Percentiles rank a stretch among this genome's conserved stretches.
phyloP scores from a whole-genome alignment of 176 grass and related monocot species.

The Eragrostis nindensis region DNA sequence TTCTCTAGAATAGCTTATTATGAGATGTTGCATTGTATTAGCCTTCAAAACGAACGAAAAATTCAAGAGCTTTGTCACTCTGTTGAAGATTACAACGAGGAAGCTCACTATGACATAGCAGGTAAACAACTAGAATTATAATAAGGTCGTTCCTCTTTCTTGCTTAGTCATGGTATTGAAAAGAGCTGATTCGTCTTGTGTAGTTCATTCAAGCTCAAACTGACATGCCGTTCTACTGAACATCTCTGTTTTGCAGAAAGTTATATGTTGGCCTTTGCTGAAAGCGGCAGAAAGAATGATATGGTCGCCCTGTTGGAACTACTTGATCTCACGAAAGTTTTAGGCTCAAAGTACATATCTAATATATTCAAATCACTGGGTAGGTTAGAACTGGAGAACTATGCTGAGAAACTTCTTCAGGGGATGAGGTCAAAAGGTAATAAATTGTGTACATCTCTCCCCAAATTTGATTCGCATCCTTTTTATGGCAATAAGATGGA shows the following conservation, averaged over 20 bases:
- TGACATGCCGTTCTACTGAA: conserved; percentile 27
- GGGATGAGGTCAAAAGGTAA: conserved; percentile 67
- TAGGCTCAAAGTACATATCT: conserved; percentile 59
- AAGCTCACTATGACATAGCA: conserved; percentile 59
- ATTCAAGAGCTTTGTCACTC: conserved; percentile 61
- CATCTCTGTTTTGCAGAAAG: conserved; percentile 64
- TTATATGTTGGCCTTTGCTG: conserved; percentile 91
- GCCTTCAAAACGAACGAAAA: conserved; percentile 65
- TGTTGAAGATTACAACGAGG: conserved; percentile 44
- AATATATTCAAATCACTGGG: conserved; percentile 78
- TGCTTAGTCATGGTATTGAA: background rate
- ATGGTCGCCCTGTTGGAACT: conserved; percentile 61
- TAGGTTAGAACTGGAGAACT: conserved; percentile 55
- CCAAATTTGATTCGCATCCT: conserved; percentile 26
- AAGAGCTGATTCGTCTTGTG: conserved; percentile 27
- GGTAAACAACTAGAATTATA: conserved; percentile 51
- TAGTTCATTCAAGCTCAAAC: conserved; percentile 19
- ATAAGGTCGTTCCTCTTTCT: conserved; percentile 12
- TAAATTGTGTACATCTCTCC: conserved; percentile 1
- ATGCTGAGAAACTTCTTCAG: conserved; percentile 71
- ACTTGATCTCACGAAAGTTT: conserved; percentile 67
- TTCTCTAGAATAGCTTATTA: conserved; percentile 78
- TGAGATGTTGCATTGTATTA: conserved; percentile 85
- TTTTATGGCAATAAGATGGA: conserved; percentile 38
- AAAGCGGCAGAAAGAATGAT: conserved; percentile 70